A percentile compares a stretch with the other conserved stretches of the same genome.
These are phyloP conservation scores for Rubia peregrina DNA, from an alignment of 305 asterid species.

Conservation along the genomic window DNA sequence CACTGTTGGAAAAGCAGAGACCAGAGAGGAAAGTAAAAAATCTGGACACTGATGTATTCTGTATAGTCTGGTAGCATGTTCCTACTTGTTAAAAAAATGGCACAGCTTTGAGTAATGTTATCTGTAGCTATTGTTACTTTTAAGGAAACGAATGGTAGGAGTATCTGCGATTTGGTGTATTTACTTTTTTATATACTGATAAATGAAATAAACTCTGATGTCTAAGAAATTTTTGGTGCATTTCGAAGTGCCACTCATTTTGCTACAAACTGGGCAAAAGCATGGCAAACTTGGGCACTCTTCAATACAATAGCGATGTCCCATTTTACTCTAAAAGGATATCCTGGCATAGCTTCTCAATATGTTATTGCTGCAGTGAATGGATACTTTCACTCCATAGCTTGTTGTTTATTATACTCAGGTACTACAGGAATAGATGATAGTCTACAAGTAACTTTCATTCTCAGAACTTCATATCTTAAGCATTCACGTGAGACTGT, in stretches of 20 bases:
- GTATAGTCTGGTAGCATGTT: not conserved
- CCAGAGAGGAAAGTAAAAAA: not conserved
- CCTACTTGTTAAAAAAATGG: not conserved
- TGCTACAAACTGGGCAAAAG: conserved; percentile 92
- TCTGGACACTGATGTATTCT: not conserved
- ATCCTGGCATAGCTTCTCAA: conserved; percentile 58
- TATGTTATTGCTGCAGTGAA: conserved; percentile 95
- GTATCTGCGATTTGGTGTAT: not conserved
- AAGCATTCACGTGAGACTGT: conserved; percentile 11
- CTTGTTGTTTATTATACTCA: no score
- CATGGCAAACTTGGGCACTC: conserved; percentile 99
- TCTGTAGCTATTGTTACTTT: not conserved
- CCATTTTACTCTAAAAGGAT: conserved; percentile 76
- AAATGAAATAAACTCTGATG: not conserved
- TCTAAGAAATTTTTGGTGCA: conserved; percentile 81
- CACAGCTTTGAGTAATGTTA: not conserved
- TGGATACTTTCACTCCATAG: conserved; percentile 97
- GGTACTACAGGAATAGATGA: conserved; percentile 99
- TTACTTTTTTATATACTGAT: not conserved
- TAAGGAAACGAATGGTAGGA: not conserved
- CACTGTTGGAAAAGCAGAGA: not conserved
- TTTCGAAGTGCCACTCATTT: conserved; percentile 75
- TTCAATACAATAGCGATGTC: conserved; percentile 99
- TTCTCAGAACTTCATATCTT: conserved; percentile 7
- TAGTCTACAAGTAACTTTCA: conserved; percentile 67